A percentile compares a stretch with the other conserved stretches of the same genome.
Conservation (phyloP, 257 asterid genomes). For the Solanum bukasovii region DNA sequence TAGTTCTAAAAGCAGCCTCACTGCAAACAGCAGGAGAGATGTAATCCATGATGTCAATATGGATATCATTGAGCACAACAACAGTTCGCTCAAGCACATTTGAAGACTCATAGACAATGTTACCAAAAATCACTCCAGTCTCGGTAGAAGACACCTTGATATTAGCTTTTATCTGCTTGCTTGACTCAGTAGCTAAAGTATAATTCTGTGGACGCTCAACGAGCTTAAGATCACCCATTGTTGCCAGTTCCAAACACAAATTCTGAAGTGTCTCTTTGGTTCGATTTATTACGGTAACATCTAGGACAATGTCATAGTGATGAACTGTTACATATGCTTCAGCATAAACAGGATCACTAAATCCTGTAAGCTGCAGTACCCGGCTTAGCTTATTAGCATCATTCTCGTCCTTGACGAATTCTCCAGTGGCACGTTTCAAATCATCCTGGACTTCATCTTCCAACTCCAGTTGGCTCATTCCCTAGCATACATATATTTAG, state of each 20-base stretch:
- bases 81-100: constrained; percentile 88
- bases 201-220: constrained; percentile 98
- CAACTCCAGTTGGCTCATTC: constrained; percentile 93
- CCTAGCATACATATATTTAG: constrained; percentile 30
- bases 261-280: constrained; percentile 93
- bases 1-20: constrained; percentile 84
- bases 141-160: constrained; percentile 96
- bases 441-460: constrained; percentile 95
- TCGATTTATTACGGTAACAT: constrained; percentile 78
- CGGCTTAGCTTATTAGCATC: constrained; percentile 84
- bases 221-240: constrained; percentile 97
- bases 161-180: constrained; percentile 91
- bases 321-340: constrained; percentile 95
- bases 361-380: constrained; percentile 87
- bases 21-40: constrained; percentile 92
- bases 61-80: constrained; percentile 88
- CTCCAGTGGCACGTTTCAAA: constrained; percentile 92
- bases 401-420: constrained; percentile 69
- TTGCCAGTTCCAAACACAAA: constrained; percentile 87
- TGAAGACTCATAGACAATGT: constrained; percentile 89
- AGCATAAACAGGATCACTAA: constrained; percentile 93
- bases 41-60: constrained; percentile 95
- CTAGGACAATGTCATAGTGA: constrained; percentile 90
- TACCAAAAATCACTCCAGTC: constrained; percentile 94
- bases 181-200: constrained; percentile 79